These are phyloP conservation scores for Penicillium sp. DNA, from an alignment of 2,329 filamentous ascomycete species.

Conservation along the genomic window DNA sequence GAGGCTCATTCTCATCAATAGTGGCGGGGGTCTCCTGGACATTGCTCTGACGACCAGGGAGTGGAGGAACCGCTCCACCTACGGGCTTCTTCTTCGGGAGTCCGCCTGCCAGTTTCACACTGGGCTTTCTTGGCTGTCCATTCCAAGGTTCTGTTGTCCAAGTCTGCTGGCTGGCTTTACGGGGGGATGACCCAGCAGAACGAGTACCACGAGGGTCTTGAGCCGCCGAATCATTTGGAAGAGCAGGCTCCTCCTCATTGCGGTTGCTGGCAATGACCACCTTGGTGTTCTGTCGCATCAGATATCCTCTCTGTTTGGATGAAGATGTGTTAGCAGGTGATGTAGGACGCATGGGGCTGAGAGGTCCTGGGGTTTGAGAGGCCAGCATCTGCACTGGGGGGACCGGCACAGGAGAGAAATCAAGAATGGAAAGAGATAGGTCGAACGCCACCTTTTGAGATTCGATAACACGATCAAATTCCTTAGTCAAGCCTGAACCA, in stretches of 20 bases:
- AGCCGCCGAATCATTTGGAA: conserved; percentile 26
- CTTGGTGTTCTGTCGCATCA: conserved; percentile 99
- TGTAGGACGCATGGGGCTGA: conserved; percentile 21
- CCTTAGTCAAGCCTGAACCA: conserved; percentile 82
- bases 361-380: conserved; percentile 22
- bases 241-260: conserved; percentile 57
- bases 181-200: conserved; percentile 69
- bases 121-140: conserved; percentile 69
- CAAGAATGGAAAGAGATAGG: conserved; percentile 43
- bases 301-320: conserved; percentile 85
- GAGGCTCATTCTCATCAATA: conserved; percentile 68
- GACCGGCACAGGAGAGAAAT: conserved; percentile 16
- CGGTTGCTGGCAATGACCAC: conserved; percentile 84
- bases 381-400: conserved; percentile 11
- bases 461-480: conserved; percentile 94
- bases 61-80: conserved; percentile 71
- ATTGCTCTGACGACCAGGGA: conserved; percentile 86
- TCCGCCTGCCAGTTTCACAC: conserved; percentile 59
- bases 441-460: conserved; percentile 85
- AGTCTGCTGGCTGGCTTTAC: conserved; percentile 80
- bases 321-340: conserved; percentile 64
- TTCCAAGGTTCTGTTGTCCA: conserved; percentile 99
- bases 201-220: conserved; percentile 50
- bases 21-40: conserved; percentile 63
- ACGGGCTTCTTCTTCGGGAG: conserved; percentile 61